Evolutionary conservation across 306 rosid species (phyloP).

Genomic region (Vigna hirtella): DNA sequence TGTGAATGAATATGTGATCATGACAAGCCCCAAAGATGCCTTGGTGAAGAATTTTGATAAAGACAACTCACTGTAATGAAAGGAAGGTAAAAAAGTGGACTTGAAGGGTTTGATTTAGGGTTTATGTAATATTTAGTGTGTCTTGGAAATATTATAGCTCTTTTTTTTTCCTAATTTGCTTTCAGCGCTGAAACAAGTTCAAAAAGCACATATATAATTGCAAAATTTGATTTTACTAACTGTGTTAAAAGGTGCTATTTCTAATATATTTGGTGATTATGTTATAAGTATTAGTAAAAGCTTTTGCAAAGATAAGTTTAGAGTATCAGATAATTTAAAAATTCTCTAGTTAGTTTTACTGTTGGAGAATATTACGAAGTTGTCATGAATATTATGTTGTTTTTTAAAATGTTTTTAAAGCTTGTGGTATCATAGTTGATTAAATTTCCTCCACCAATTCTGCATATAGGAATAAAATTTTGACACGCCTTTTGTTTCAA

Average conservation of each 20-base stretch:
- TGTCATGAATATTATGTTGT: no score
- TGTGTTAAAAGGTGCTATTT: not conserved
- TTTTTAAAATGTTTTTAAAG: no score
- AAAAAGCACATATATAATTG: not conserved
- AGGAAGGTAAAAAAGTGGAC: not conserved
- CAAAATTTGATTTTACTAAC: not conserved
- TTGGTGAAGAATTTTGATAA: not conserved
- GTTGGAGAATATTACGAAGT: no score
- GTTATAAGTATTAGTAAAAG: no score
- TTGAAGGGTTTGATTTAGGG: not conserved
- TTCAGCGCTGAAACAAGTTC: not conserved
- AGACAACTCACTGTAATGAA: not conserved
- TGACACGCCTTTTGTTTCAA: no score
- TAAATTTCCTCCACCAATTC: no score
- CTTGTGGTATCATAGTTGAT: no score
- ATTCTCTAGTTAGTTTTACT: no score
- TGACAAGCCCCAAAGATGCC: not conserved
- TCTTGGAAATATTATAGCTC: not conserved
- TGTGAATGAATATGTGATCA: not conserved
- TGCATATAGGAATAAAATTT: no score
- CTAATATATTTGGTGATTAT: not conserved
- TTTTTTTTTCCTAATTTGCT: not conserved
- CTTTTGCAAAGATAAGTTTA: no score
- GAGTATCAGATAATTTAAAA: no score
- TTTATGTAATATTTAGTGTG: not conserved